Evolutionary conservation across 2,329 filamentous ascomycete genomes (phyloP), one percentile per base, ranked within the genome.

Genomic region (Talaromyces verruculosus): DNA sequence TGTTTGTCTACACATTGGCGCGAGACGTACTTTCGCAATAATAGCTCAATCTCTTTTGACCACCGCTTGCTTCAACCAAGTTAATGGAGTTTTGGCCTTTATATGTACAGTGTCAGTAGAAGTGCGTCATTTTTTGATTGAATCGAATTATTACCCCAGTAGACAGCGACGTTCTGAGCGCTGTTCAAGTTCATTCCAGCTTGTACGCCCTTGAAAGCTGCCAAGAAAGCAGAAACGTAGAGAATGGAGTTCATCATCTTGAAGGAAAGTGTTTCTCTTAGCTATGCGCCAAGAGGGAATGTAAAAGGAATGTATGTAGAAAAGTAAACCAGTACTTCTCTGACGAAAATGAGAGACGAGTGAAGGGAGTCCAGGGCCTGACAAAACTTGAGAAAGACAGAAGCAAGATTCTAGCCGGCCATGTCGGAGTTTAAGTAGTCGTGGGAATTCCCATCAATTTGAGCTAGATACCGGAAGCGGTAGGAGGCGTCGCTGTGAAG

Each of bases 131-230:
- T 5, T 3, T 5, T 57, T 22, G 6, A 1, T 13, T 3, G 10
- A 37, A 19, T 57, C 5, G 35, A 22, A 11, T 57, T 15, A 22
- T 58, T 68, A 78, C 76, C 88, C 88, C 88, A 91, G 75, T 91
- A 91, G 1, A 90, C 80, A 30, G 84, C 87, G 64, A 91, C 73
- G 70, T 89, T 90, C 53, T 76, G 80, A 1, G 73, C 71, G 1
- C 82, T 80, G 13, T 72, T 72, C 3, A 84, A 67, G 67, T 82
- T 77, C 69, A 86, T 75, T 35, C 75, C 77, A 17, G 79, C 81
- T 68, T 76, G 71, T 5, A 72, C 76, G 55, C 70, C 70, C 45
- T 73, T 69, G 39, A 79, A 51, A 47, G 70, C 51, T 41, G 64
- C 51, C 30, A 57, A 35, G 11, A 66, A 59, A 43, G 64, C 64